phyloP scores from a whole-genome alignment of 768 basidiomycete species.

The Leucogyrophana mollusca region DNA sequence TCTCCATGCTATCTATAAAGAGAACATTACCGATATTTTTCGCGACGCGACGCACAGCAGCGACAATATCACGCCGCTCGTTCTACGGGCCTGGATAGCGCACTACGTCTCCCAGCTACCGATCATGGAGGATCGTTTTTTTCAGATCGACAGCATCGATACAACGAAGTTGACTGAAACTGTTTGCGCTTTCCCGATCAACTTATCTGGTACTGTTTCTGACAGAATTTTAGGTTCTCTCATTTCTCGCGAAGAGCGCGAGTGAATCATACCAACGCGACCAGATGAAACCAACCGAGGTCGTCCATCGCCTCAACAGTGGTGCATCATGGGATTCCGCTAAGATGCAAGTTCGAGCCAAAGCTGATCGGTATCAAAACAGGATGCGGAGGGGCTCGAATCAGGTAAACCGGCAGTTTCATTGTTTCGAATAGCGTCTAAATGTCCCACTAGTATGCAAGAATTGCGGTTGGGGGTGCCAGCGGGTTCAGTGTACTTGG shows the following conservation, averaged over 20 bases:
- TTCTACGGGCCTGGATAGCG: conserved; percentile 29
- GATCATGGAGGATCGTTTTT: conserved; percentile 19
- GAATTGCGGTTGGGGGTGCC: conserved; percentile 18
- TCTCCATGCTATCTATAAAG: conserved; percentile 1
- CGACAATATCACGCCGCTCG: conserved; percentile 16
- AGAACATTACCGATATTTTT: conserved; percentile 18
- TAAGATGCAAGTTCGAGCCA: conserved; percentile 15
- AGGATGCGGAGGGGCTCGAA: conserved; percentile 28
- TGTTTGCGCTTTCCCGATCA: conserved; percentile 6
- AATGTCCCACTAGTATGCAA: conserved; percentile 14
- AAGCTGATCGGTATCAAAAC: conserved; percentile 27
- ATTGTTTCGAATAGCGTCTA: not conserved
- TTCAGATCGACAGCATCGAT: conserved; percentile 21
- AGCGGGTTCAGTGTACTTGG: conserved; percentile 26
- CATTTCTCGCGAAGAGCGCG: conserved; percentile 25
- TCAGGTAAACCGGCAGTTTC: conserved; percentile 30
- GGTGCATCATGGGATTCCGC: conserved; percentile 4
- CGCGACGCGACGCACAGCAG: not conserved
- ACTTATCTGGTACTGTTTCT: conserved; percentile 1
- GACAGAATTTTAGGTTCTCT: conserved; percentile 17
- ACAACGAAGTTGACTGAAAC: conserved; percentile 22
- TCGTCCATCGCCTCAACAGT: conserved; percentile 19
- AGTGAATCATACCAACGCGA: conserved; percentile 23
- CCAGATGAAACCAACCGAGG: conserved; percentile 22
- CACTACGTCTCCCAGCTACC: conserved; percentile 26